Conservation (phyloP, 331 rosid species). For the Cydonia oblonga region DNA sequence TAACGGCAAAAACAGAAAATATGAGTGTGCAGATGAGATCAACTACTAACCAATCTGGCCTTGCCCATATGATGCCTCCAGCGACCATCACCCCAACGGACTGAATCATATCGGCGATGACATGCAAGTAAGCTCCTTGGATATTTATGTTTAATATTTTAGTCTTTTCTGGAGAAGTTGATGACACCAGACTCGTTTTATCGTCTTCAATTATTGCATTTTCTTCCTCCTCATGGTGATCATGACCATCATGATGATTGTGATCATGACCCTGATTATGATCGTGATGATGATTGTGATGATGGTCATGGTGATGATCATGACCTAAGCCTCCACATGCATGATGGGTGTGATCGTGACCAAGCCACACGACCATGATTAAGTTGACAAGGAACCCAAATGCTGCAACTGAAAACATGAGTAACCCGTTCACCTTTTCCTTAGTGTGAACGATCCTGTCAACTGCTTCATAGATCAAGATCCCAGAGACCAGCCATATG, state of each 20-base stretch:
- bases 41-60: slow-evolving; percentile 64
- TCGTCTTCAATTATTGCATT: slow-evolving; percentile 29
- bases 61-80: slow-evolving; percentile 66
- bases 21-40: slow-evolving; percentile 68
- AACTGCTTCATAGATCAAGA: slow-evolving; percentile 65
- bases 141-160: slow-evolving; percentile 51
- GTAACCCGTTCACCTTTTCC: slow-evolving; percentile 50
- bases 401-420: slow-evolving; percentile 77
- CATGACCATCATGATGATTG: slow-evolving; percentile 13
- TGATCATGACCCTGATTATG: slow-evolving; percentile 22
- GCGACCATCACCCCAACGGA: slow-evolving; percentile 90
- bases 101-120: slow-evolving; percentile 80
- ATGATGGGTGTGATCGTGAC: slow-evolving; percentile 56
- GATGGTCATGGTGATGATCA: slow-evolving; percentile 16
- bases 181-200: slow-evolving; percentile 31
- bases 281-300: slow-evolving; percentile 11
- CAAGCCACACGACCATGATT: slow-evolving; percentile 79
- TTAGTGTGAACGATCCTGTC: slow-evolving; percentile 33
- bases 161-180: slow-evolving; percentile 20
- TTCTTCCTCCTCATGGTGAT: slow-evolving; percentile 29
- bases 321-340: slow-evolving; percentile 15
- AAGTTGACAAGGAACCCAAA: slow-evolving; percentile 67
- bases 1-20: slow-evolving; percentile 57
- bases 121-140: slow-evolving; percentile 96
- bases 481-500: slow-evolving; percentile 74